Percentiles rank a stretch among this genome's conserved stretches.
These are phyloP conservation scores for Ceratopteris richardii DNA, from an alignment of 75 land plant genomes.

Conservation along the genomic window DNA sequence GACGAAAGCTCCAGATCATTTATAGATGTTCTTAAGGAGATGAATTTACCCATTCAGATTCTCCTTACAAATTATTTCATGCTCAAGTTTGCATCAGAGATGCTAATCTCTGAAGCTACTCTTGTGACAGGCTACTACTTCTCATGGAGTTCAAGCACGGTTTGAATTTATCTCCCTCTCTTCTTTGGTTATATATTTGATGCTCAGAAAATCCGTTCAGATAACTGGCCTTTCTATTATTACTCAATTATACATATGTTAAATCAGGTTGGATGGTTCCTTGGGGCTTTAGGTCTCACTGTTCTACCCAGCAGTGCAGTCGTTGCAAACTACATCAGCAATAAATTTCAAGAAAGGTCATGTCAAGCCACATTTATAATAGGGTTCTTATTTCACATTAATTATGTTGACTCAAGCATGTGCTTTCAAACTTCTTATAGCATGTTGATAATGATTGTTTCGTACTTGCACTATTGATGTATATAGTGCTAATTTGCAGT, in stretches of 20 bases:
- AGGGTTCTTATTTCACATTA: too few relatives aligned
- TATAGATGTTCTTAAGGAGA: constrained; percentile 16
- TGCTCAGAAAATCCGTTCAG: too few relatives aligned
- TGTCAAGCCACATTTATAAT: too few relatives aligned
- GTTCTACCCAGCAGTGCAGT: constrained; percentile 31
- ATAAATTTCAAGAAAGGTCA: constrained; percentile 26
- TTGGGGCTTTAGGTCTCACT: constrained; percentile 22
- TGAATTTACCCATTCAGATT: constrained; percentile 23
- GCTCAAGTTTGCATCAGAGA: constrained; percentile 33
- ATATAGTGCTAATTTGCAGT: too few relatives aligned
- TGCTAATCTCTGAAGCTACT: constrained; percentile 30
- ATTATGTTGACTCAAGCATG: too few relatives aligned
- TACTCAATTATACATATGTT: too few relatives aligned
- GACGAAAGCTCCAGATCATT: constrained; percentile 10
- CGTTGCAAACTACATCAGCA: constrained; percentile 35
- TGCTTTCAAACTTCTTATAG: too few relatives aligned
- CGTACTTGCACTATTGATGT: too few relatives aligned
- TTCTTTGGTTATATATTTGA: too few relatives aligned
- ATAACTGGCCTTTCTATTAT: too few relatives aligned
- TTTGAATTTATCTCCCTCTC: too few relatives aligned
- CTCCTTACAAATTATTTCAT: constrained; percentile 23
- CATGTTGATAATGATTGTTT: too few relatives aligned
- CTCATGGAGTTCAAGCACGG: constrained; percentile 21
- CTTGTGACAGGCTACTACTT: constrained; percentile 22
- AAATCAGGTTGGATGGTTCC: constrained; percentile 19